Percentiles rank a stretch among this genome's conserved stretches.
Conservation (phyloP, 2,329 filamentous ascomycete genomes). For the Hypoxylon sp. region DNA sequence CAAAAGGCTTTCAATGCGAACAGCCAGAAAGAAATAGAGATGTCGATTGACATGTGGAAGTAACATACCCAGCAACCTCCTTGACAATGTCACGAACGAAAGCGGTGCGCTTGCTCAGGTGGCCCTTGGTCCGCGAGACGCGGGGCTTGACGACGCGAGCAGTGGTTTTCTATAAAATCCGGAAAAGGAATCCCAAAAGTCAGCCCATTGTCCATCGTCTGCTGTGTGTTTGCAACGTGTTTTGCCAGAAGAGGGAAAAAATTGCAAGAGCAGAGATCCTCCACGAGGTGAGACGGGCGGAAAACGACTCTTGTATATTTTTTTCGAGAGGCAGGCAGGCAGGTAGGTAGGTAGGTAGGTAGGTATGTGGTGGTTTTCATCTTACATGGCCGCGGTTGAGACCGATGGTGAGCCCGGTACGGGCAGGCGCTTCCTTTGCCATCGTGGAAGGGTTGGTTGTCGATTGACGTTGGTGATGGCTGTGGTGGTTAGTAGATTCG, state of each 20-base stretch:
- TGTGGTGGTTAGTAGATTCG: slow-evolving; percentile 49
- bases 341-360: slow-evolving; percentile 5
- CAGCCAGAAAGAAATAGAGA: slow-evolving; percentile 8
- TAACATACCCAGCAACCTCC: slow-evolving; percentile 91
- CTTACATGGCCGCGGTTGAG: slow-evolving; percentile 74
- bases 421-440: slow-evolving; percentile 70
- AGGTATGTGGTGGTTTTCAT: slow-evolving; percentile 44
- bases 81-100: slow-evolving; percentile 98
- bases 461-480: slow-evolving; percentile 43
- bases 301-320: slow-evolving; percentile 35
- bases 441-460: slow-evolving; percentile 56
- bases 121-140: slow-evolving; percentile 90
- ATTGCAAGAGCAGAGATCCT: slow-evolving; percentile 72
- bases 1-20: not conserved
- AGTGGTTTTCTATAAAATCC: slow-evolving; percentile 80
- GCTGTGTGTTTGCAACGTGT: slow-evolving; percentile 52
- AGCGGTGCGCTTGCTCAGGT: slow-evolving; percentile 94
- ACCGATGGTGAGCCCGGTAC: slow-evolving; percentile 71
- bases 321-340: not conserved
- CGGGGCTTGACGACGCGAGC: slow-evolving; percentile 81
- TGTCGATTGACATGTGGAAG: slow-evolving; percentile 8
- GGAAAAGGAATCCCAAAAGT: slow-evolving; percentile 53
- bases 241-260: slow-evolving; percentile 51
- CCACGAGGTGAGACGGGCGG: slow-evolving; percentile 76
- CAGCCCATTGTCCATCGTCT: slow-evolving; percentile 74